A percentile compares a stretch with the other conserved stretches of the same genome.
phyloP scores from a whole-genome alignment of 2,329 filamentous ascomycete genomes.

The Beauveria pseudobassiana region DNA sequence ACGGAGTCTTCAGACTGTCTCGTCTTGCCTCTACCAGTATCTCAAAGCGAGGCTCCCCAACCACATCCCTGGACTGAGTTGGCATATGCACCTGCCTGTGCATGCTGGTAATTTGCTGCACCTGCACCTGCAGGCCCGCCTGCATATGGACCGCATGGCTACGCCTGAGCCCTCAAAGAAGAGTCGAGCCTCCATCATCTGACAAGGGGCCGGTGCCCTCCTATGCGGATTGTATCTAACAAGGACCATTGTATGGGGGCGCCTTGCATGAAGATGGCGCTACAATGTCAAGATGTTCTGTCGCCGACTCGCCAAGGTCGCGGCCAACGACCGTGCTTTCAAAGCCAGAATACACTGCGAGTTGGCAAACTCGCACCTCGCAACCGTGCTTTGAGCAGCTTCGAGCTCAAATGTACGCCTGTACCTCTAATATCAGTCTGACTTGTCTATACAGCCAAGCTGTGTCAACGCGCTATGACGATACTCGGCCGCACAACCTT shows the following conservation, averaged over 20 bases:
- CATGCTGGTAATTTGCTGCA: constrained; percentile 10
- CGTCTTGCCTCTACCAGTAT: not conserved
- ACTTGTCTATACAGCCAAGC: not conserved
- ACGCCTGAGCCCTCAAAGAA: constrained; percentile 4
- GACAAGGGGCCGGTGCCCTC: not conserved
- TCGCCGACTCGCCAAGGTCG: not conserved
- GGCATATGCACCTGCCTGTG: constrained; percentile 3
- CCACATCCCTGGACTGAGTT: not conserved
- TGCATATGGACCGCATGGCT: constrained; percentile 5
- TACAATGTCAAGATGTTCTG: not conserved
- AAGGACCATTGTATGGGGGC: not conserved
- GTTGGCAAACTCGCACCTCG: not conserved
- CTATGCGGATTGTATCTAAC: not conserved
- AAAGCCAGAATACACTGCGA: not conserved
- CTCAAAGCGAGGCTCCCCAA: not conserved
- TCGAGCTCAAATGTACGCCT: not conserved
- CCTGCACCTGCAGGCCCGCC: constrained; percentile 8
- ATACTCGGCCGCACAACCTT: not conserved
- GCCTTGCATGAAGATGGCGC: not conserved
- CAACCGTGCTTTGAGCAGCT: not conserved
- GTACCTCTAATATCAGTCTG: not conserved
- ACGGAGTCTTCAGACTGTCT: not conserved
- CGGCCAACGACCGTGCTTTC: not conserved
- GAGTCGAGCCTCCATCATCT: constrained; percentile 1
- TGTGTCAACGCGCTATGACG: not conserved